Evolutionary conservation across 2,329 filamentous ascomycete genomes (phyloP).

Genomic region (Aureobasidium sp.): DNA sequence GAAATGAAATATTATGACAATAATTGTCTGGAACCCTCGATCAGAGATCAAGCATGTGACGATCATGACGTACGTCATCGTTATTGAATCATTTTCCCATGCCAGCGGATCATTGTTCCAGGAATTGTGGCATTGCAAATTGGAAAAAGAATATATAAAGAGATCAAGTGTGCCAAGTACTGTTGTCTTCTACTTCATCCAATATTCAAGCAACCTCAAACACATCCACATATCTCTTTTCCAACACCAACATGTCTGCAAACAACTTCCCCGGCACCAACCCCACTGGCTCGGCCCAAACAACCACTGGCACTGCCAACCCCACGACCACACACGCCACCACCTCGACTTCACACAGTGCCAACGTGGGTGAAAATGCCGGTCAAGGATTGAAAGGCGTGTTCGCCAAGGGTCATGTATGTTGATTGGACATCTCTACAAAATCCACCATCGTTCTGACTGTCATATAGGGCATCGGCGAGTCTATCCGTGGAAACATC

Average conservation of each 20-base stretch:
- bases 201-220: background rate
- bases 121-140: background rate
- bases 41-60: background rate
- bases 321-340: background rate
- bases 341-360: background rate
- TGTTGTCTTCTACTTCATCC: background rate
- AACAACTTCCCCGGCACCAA: slow-evolving; percentile 9
- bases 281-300: background rate
- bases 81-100: background rate
- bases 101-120: background rate
- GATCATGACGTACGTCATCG: background rate
- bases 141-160: background rate
- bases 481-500: slow-evolving; percentile 15
- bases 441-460: background rate
- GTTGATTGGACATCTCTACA: background rate
- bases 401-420: slow-evolving; percentile 16
- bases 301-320: background rate
- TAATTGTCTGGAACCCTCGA: too few species aligned
- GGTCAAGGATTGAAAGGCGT: slow-evolving; percentile 11
- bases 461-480: slow-evolving; percentile 8
- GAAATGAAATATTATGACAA: background rate
- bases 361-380: background rate
- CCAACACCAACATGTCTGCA: slow-evolving; percentile 6
- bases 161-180: background rate
- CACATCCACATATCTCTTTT: background rate